Conservation (phyloP, 768 basidiomycete genomes). For the Cystofilobasidium ferigula region DNA sequence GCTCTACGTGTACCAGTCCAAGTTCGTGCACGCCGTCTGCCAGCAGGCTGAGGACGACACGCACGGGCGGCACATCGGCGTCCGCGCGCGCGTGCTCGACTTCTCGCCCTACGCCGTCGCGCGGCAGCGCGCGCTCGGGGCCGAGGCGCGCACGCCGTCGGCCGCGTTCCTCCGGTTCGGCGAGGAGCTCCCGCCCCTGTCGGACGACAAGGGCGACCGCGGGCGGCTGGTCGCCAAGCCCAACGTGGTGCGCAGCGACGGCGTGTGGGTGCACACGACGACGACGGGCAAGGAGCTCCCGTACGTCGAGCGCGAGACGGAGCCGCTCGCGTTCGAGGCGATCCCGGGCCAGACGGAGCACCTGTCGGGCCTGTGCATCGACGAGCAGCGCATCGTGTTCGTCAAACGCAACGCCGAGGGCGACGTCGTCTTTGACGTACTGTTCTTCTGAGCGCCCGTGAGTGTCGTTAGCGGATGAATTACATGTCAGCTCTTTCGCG, state of each 20-base stretch:
- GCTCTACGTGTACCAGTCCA: slow-evolving; percentile 20
- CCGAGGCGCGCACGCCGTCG: neutral
- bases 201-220: neutral
- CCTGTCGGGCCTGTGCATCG: neutral
- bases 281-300: neutral
- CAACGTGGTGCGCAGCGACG: slow-evolving; percentile 76
- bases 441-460: neutral
- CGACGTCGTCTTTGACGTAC: neutral
- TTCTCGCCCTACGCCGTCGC: slow-evolving; percentile 22
- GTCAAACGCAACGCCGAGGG: neutral
- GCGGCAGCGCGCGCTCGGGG: neutral
- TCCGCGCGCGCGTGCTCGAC: slow-evolving; percentile 24
- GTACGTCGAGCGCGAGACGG: slow-evolving; percentile 8
- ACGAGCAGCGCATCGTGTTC: slow-evolving; percentile 3
- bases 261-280: slow-evolving; percentile 77
- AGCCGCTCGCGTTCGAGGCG: neutral
- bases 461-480: neutral
- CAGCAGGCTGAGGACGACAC: neutral
- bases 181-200: neutral
- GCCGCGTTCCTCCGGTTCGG: neutral
- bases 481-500: too few relatives aligned
- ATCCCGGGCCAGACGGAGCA: neutral
- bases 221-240: slow-evolving; percentile 75
- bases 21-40: slow-evolving; percentile 20
- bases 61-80: neutral